Conservation (phyloP, 331 rosid species). For the Quercus lobata region DNA sequence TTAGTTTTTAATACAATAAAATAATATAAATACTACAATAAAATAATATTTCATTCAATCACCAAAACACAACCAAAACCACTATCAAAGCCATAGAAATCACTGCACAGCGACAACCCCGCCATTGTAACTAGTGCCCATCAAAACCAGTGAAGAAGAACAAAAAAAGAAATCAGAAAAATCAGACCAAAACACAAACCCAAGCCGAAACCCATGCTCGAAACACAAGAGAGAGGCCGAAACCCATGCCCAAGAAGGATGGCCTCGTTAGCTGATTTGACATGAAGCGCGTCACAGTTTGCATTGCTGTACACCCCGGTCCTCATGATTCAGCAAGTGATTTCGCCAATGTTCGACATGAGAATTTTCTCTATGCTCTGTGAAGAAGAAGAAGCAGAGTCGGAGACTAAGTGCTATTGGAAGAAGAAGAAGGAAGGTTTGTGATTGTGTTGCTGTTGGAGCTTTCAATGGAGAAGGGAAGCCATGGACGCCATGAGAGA, state of each 20-base stretch:
- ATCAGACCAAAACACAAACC: too few relatives aligned
- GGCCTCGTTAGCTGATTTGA: slow-evolving; percentile 76
- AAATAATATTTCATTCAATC: too few relatives aligned
- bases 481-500: slow-evolving; percentile 45
- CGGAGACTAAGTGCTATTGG: slow-evolving; percentile 30
- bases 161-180: too few relatives aligned
- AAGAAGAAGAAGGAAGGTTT: not conserved
- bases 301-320: slow-evolving; percentile 82
- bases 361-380: slow-evolving; percentile 64
- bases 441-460: not conserved
- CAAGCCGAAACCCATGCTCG: too few relatives aligned
- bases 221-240: too few relatives aligned
- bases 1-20: too few relatives aligned
- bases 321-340: slow-evolving; percentile 77
- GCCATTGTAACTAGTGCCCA: too few relatives aligned
- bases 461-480: slow-evolving; percentile 48
- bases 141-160: too few relatives aligned
- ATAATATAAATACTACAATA: too few relatives aligned
- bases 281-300: slow-evolving; percentile 69
- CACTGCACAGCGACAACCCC: too few relatives aligned
- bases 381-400: slow-evolving; percentile 11
- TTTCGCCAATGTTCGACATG: slow-evolving; percentile 86
- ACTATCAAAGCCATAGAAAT: too few relatives aligned
- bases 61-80: too few relatives aligned
- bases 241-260: slow-evolving; percentile 42